Evolutionary conservation across 805 yeast species (phyloP).

Genomic region (Wickerhamomyces alni): DNA sequence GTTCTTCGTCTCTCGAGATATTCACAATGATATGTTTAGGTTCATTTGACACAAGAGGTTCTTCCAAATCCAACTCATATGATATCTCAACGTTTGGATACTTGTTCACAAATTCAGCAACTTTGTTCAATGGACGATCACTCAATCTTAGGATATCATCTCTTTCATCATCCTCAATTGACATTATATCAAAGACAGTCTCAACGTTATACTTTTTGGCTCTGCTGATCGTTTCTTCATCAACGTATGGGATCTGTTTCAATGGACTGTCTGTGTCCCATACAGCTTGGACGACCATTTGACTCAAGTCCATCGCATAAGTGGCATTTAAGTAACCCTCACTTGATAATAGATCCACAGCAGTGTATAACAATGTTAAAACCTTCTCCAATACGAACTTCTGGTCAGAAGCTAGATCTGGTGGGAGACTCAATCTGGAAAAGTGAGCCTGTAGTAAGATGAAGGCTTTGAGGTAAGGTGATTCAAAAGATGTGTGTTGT

Average conservation of each 20-base stretch:
- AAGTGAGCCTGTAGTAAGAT: constrained; percentile 77
- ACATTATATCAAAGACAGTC: constrained; percentile 74
- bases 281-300: constrained; percentile 80
- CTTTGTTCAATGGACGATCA: constrained; percentile 46
- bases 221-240: constrained; percentile 42
- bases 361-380: constrained; percentile 51
- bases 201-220: constrained; percentile 53
- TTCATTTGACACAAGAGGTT: constrained; percentile 41
- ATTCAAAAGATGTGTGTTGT: constrained; percentile 25
- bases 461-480: constrained; percentile 66
- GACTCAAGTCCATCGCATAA: constrained; percentile 80
- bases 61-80: constrained; percentile 40
- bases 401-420: constrained; percentile 57
- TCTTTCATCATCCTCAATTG: constrained; percentile 66
- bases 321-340: constrained; percentile 78
- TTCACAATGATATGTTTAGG: constrained; percentile 41
- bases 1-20: constrained; percentile 71
- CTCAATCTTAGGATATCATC: constrained; percentile 52
- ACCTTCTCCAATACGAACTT: constrained; percentile 42
- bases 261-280: constrained; percentile 80
- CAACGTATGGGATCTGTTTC: constrained; percentile 74
- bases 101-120: constrained; percentile 84
- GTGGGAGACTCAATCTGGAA: constrained; percentile 55
- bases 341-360: constrained; percentile 70
- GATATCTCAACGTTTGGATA: constrained; percentile 81